Evolutionary conservation across 306 rosid species (phyloP), one percentile per base, ranked within the genome.

Genomic region (Trichosanthes cucumerina): DNA sequence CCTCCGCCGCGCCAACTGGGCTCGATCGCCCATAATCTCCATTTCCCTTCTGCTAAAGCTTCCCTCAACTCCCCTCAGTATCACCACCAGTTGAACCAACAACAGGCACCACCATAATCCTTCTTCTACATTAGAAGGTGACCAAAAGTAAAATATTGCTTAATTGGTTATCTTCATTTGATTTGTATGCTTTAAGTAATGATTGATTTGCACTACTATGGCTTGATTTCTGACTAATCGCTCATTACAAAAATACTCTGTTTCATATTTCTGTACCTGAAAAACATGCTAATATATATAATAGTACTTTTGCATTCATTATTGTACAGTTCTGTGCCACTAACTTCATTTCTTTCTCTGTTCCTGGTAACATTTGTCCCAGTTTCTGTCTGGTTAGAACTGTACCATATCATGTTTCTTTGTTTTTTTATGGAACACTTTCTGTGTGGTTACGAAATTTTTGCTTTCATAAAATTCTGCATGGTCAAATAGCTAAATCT

Each of bases 81-180:
- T 60, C 80, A 76, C 59, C 85, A 85, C 85, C 90, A 81, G 88
- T 78, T 77, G 52, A 86, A 90, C 85, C 82, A 82, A 23, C 78
- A 82, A 2, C 87, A 82, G 75, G 83, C 90, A 60, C 93, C 92
- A 15, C 87, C 84, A 43, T 86, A 82, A 82, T 74, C 66, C 84
- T 71, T 23, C 78, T 58, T 24, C 79, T 54, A 34, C 18, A 71
- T 64, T 47, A 26, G 38, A 79, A 18, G 74, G 72, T 70, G 76
- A 77, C 39, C 79, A 21, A 16, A 63, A 58, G 75, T 57, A 75
- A 43, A 36, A 39, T 4, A 18, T 15, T 80, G n/a, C 77, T 82
- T 64, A 46, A 0, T 59, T 77, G 80, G 53, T 23, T 58, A 58
- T 78, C 76, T 71, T 28, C 60, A 5, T 56, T 54, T 54, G 63